Percentiles rank a stretch among this genome's conserved stretches.
These are phyloP conservation scores for Ogataea degrootiae DNA, from an alignment of 805 yeast genomes.

Conservation along the genomic window DNA sequence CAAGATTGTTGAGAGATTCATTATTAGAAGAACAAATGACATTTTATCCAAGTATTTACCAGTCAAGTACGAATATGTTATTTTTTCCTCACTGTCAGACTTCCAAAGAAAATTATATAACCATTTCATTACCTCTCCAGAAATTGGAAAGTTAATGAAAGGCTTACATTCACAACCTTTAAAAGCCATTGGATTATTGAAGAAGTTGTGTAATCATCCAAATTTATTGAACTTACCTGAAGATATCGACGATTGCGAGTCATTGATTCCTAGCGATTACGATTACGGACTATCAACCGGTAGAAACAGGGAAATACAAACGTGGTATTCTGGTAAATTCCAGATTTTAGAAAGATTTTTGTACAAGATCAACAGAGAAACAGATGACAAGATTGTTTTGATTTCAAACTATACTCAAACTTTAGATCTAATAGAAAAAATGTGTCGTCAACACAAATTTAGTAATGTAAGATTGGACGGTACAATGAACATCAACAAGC, in stretches of 20 bases:
- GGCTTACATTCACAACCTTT: conserved; percentile 78
- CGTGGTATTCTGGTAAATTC: conserved; percentile 85
- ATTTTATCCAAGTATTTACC: conserved; percentile 91
- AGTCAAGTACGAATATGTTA: conserved; percentile 92
- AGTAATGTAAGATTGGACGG: conserved; percentile 87
- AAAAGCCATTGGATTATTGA: conserved; percentile 82
- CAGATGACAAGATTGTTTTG: conserved; percentile 91
- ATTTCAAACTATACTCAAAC: conserved; percentile 96
- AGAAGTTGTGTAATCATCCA: conserved; percentile 93
- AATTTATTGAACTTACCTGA: conserved; percentile 71
- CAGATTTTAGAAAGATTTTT: conserved; percentile 80
- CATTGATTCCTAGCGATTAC: conserved; percentile 72
- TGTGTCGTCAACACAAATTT: conserved; percentile 73
- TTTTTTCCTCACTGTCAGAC: conserved; percentile 80
- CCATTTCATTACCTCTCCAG: conserved; percentile 75
- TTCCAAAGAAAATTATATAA: conserved; percentile 69
- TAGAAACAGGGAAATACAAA: conserved; percentile 68
- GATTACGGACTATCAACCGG: conserved; percentile 42
- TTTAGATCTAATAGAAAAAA: conserved; percentile 77
- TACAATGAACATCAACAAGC: conserved; percentile 82
- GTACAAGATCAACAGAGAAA: conserved; percentile 66
- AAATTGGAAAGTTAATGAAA: conserved; percentile 57
- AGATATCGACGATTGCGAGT: conserved; percentile 68
- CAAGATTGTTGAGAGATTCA: conserved; percentile 76
- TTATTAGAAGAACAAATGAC: conserved; percentile 93